A percentile compares a stretch with the other conserved stretches of the same genome.
phyloP scores from a whole-genome alignment of 2,329 filamentous ascomycete species.

The Colletotrichum cereale region DNA sequence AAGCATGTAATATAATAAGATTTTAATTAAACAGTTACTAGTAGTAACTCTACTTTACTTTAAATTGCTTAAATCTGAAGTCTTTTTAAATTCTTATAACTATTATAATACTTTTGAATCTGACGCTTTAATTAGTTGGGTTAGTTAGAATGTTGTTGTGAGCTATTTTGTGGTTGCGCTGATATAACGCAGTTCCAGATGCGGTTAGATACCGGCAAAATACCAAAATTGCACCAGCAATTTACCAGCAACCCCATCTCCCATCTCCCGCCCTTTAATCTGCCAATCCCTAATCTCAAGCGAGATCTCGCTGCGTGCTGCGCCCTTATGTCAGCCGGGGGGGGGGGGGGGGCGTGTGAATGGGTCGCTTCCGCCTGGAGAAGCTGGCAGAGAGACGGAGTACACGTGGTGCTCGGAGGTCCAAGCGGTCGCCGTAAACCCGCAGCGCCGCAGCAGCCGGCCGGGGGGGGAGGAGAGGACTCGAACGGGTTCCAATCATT shows the following conservation, averaged over 20 bases:
- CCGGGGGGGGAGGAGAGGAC: background rate
- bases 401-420: conserved; percentile 27
- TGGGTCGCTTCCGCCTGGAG: conserved; percentile 13
- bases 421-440: conserved; percentile 9
- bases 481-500: conserved; percentile 16
- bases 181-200: no score
- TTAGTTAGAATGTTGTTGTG: no score
- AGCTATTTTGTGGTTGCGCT: no score
- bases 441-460: conserved; percentile 8
- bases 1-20: no score
- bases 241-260: conserved; percentile 16
- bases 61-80: no score
- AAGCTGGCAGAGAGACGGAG: conserved; percentile 13
- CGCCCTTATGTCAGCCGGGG: conserved; percentile 35
- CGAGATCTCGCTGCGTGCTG: conserved; percentile 24
- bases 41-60: no score
- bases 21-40: no score
- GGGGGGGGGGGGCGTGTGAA: background rate
- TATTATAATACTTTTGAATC: no score
- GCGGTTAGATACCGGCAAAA: no score
- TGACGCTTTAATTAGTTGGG: no score
- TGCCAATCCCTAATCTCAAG: conserved; percentile 27
- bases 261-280: conserved; percentile 25
- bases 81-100: no score
- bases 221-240: no score